phyloP scores from a whole-genome alignment of 164 flowering plant species.

The Saururus chinensis region DNA sequence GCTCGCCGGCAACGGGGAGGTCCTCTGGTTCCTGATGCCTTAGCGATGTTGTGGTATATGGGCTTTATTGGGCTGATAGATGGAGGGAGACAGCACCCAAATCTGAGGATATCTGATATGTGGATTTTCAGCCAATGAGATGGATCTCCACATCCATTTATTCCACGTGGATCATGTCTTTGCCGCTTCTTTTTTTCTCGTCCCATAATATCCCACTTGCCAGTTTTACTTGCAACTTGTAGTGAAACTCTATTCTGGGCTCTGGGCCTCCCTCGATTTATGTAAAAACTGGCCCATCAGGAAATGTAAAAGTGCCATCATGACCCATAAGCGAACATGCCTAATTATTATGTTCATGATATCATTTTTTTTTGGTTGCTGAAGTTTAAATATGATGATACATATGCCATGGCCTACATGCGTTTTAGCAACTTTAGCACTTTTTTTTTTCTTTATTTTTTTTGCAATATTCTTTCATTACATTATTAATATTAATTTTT shows the following conservation, averaged over 20 bases:
- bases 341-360: too few relatives aligned
- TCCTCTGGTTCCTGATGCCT: background rate
- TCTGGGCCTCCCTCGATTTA: background rate
- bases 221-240: background rate
- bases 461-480: too few relatives aligned
- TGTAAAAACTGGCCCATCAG: background rate
- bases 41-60: background rate
- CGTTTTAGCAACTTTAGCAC: too few relatives aligned
- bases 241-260: background rate
- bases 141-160: slow-evolving; percentile 31
- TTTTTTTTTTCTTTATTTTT: too few relatives aligned
- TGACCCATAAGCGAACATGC: too few relatives aligned
- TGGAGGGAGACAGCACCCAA: slow-evolving; percentile 25
- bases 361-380: too few relatives aligned
- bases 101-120: slow-evolving; percentile 19
- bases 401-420: too few relatives aligned
- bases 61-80: background rate
- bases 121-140: slow-evolving; percentile 74
- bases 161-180: slow-evolving; percentile 41
- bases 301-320: background rate
- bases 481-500: too few relatives aligned
- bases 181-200: slow-evolving; percentile 6
- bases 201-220: background rate
- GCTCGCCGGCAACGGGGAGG: background rate
- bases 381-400: too few relatives aligned